Evolutionary conservation across 257 asterid genomes (phyloP).

Genomic region (Lycium barbarum): DNA sequence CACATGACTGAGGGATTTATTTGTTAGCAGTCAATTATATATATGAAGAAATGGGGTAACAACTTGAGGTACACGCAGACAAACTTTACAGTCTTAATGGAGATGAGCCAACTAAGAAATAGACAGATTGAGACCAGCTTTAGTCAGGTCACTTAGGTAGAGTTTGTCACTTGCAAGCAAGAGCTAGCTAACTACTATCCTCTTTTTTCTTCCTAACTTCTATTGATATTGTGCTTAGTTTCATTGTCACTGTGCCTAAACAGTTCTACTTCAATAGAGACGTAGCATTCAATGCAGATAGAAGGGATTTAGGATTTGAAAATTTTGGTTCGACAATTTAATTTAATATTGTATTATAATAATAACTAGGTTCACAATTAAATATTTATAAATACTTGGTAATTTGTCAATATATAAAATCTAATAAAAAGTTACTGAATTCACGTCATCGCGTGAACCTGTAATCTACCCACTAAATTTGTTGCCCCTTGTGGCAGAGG

Average conservation of each 20-base stretch:
- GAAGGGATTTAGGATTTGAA: background rate
- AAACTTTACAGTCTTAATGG: constrained; percentile 36
- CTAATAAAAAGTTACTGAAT: too few species aligned
- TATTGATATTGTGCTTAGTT: background rate
- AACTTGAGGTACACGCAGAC: constrained; percentile 37
- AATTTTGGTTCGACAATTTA: too few species aligned
- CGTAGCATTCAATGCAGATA: background rate
- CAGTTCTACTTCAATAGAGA: background rate
- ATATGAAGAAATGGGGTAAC: constrained; percentile 34
- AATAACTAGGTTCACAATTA: background rate
- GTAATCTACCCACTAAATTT: too few species aligned
- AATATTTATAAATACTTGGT: background rate
- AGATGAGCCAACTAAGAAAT: constrained; percentile 35
- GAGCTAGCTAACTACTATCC: constrained; percentile 5
- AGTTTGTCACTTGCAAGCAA: constrained; percentile 43
- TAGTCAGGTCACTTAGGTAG: constrained; percentile 43
- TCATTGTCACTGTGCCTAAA: background rate
- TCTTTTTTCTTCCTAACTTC: background rate
- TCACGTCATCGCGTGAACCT: too few species aligned
- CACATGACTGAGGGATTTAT: constrained; percentile 3
- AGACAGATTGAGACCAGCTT: constrained; percentile 43
- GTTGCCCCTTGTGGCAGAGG: too few species aligned
- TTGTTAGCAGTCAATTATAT: background rate
- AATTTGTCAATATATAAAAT: too few species aligned
- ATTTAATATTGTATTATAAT: background rate